Conservation (phyloP, 495 filamentous ascomycete species). For the Penicillium canariense region DNA sequence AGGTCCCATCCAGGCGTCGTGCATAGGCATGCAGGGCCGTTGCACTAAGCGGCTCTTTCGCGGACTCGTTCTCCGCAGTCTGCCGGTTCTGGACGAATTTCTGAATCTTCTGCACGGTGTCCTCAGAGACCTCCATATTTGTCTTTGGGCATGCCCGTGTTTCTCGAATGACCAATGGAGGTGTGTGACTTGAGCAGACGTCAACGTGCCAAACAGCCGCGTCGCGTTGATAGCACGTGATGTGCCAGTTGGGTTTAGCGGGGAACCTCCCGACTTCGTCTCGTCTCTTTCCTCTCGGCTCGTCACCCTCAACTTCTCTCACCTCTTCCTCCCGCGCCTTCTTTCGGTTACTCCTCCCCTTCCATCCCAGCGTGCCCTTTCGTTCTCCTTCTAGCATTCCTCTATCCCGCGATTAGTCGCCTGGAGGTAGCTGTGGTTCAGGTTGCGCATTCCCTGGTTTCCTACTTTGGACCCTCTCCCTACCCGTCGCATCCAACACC, state of each 20-base stretch:
- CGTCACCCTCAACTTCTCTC: constrained; percentile 12
- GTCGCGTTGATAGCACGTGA: constrained; percentile 18
- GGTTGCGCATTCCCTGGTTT: constrained; percentile 19
- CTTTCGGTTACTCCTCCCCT: constrained; percentile 4
- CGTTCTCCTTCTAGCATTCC: neutral
- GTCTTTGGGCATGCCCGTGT: neutral
- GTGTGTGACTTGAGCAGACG: neutral
- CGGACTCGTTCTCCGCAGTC: constrained; percentile 35
- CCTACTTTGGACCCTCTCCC: constrained; percentile 17
- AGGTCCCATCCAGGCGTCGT: constrained; percentile 59
- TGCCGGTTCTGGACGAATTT: constrained; percentile 38
- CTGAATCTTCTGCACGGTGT: constrained; percentile 37
- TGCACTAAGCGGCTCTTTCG: constrained; percentile 30
- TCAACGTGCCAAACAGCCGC: constrained; percentile 7
- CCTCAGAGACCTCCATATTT: constrained; percentile 34
- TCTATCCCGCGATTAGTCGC: neutral
- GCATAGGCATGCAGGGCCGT: constrained; percentile 40
- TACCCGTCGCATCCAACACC: constrained; percentile 25
- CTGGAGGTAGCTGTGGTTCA: constrained; percentile 6
- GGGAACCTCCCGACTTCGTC: constrained; percentile 20
- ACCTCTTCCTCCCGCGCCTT: constrained; percentile 13
- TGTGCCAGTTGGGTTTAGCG: constrained; percentile 6
- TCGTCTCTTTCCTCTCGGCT: constrained; percentile 31
- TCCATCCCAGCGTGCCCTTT: constrained; percentile 3
- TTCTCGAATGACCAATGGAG: neutral